Percentiles rank a stretch among this genome's conserved stretches.
These are phyloP conservation scores for Epichloe festucae DNA, from an alignment of 2,329 filamentous ascomycete species.

Conservation along the genomic window DNA sequence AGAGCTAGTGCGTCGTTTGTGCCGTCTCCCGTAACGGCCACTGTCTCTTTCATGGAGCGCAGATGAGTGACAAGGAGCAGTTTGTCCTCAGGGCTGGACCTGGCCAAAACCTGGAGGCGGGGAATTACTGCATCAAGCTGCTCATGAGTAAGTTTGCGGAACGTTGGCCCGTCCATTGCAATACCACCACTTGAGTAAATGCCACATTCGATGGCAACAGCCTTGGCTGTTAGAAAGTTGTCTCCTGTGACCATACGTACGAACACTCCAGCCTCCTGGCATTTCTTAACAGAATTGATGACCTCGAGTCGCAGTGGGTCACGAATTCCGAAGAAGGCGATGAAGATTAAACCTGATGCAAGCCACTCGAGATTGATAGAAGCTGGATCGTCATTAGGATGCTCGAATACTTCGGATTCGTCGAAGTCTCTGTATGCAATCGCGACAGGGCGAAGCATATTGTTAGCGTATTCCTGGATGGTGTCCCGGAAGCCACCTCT, in stretches of 20 bases:
- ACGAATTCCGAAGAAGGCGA: slow-evolving; percentile 47
- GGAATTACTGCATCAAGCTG: slow-evolving; percentile 39
- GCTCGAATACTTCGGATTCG: slow-evolving; percentile 50
- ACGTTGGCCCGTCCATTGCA: slow-evolving; percentile 42
- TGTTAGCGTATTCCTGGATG: slow-evolving; percentile 43
- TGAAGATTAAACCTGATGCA: slow-evolving; percentile 33
- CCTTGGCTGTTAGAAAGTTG: slow-evolving; percentile 30
- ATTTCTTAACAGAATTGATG: slow-evolving; percentile 46
- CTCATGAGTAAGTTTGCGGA: slow-evolving; percentile 41
- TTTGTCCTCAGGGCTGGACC: slow-evolving; percentile 60
- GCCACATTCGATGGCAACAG: slow-evolving; percentile 29
- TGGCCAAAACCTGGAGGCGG: slow-evolving; percentile 53
- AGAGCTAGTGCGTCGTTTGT: slow-evolving; percentile 54
- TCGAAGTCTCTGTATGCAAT: slow-evolving; percentile 63
- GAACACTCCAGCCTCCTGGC: slow-evolving; percentile 50
- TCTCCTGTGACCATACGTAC: slow-evolving; percentile 50
- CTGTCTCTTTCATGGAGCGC: slow-evolving; percentile 51
- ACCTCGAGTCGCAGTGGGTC: slow-evolving; percentile 54
- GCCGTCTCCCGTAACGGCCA: slow-evolving; percentile 54
- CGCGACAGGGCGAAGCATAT: slow-evolving; percentile 62
- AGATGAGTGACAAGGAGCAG: slow-evolving; percentile 50
- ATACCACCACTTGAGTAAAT: slow-evolving; percentile 48
- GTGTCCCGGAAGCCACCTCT: slow-evolving; percentile 19
- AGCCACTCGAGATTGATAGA: slow-evolving; percentile 25
- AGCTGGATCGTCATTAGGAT: slow-evolving; percentile 22